Evolutionary conservation across 2,329 filamentous ascomycete genomes (phyloP).

Genomic region (Alternaria infectoria): DNA sequence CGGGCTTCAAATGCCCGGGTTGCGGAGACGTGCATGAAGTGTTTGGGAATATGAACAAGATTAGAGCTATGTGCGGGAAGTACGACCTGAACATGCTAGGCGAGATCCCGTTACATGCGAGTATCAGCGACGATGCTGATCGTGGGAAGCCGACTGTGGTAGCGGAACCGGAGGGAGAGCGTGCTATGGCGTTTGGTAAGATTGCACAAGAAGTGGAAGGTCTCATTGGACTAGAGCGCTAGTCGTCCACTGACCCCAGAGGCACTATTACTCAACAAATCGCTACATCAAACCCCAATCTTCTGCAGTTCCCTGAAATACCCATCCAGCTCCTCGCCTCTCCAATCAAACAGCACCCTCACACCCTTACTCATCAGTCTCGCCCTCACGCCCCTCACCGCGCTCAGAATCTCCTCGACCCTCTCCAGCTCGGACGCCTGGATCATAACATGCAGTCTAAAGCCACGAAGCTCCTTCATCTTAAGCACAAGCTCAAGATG

Average conservation of each 20-base stretch:
- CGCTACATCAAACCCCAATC: neutral
- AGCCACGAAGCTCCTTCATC: neutral
- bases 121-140: constrained; percentile 87
- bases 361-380: neutral
- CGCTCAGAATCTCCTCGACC: neutral
- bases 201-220: constrained; percentile 65
- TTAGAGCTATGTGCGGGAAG: constrained; percentile 78
- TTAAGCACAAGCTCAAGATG: neutral
- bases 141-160: constrained; percentile 89
- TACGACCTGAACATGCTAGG: constrained; percentile 81
- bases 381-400: neutral
- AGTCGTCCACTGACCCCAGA: neutral
- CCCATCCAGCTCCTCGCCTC: neutral
- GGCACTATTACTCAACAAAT: neutral
- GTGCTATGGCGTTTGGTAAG: constrained; percentile 73
- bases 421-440: fast-evolving
- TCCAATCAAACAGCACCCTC: neutral
- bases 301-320: neutral
- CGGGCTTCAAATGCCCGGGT: constrained; percentile 46
- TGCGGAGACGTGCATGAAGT: constrained; percentile 58
- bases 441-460: neutral
- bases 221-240: constrained; percentile 21
- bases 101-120: constrained; percentile 85
- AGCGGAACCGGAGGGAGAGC: constrained; percentile 76
- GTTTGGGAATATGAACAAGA: constrained; percentile 68